These are phyloP conservation scores for Hyphopichia buzzinii DNA, from an alignment of 1,139 yeast genomes.

Conservation along the genomic window DNA sequence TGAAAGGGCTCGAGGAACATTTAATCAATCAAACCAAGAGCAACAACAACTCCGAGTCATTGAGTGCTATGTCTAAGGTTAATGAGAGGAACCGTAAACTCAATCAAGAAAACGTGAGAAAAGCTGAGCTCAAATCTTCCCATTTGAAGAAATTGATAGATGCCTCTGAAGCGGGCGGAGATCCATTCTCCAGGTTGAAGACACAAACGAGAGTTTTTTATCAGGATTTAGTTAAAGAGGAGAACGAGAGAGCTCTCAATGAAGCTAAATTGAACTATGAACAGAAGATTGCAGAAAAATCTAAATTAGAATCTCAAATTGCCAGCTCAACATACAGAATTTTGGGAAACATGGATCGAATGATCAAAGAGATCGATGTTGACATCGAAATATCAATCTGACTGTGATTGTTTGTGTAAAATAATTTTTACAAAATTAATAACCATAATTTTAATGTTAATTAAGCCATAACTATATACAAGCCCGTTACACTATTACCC, in stretches of 20 bases:
- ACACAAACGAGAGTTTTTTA: constrained; percentile 86
- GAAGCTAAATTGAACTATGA: constrained; percentile 40
- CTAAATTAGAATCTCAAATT: constrained; percentile 37
- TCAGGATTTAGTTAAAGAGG: constrained; percentile 44
- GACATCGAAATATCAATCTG: constrained; percentile 25
- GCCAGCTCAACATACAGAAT: constrained; percentile 44
- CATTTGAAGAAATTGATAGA: constrained; percentile 55
- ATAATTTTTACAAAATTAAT: no score
- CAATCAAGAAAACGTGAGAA: constrained; percentile 72
- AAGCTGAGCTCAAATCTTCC: constrained; percentile 69
- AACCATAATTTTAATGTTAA: no score
- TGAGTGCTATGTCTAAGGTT: constrained; percentile 54
- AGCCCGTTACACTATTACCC: not conserved
- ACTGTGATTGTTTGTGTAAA: not conserved
- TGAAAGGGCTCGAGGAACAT: constrained; percentile 29
- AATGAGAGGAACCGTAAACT: constrained; percentile 81
- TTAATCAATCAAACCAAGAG: constrained; percentile 24
- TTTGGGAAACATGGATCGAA: constrained; percentile 44
- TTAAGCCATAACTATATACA: constrained; percentile 1
- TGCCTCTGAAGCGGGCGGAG: constrained; percentile 48
- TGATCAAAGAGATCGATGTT: constrained; percentile 35
- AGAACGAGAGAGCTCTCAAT: constrained; percentile 43
- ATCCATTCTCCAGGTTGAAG: constrained; percentile 88
- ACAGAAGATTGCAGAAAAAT: constrained; percentile 34
- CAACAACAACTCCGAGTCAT: constrained; percentile 20